Conservation (phyloP, 345 rosid species). For the Mallotus nudiflorus region DNA sequence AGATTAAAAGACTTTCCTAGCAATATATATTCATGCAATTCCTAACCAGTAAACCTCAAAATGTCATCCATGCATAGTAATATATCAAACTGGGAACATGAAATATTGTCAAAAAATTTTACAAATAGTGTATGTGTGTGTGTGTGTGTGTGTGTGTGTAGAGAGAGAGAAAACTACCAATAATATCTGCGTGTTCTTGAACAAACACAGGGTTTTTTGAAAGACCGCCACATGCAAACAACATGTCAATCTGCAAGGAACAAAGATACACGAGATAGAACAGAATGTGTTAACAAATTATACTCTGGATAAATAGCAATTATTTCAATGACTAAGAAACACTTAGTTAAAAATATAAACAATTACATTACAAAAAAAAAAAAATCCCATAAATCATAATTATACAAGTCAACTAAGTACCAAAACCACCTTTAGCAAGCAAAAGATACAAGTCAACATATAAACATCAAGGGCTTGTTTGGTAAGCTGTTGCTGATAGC, state of each 20-base stretch:
- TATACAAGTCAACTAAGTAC: too few relatives aligned
- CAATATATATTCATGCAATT: too few relatives aligned
- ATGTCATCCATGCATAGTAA: not conserved
- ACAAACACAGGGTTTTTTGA: constrained; percentile 68
- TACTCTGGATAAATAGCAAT: not conserved
- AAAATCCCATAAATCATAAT: not conserved
- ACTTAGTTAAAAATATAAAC: not conserved
- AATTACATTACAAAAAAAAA: not conserved
- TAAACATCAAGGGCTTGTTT: too few relatives aligned
- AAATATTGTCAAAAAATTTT: not conserved
- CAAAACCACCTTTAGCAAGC: not conserved
- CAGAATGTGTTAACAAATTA: not conserved
- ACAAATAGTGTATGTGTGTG: too few relatives aligned
- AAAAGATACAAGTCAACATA: not conserved
- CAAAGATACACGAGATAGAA: constrained; percentile 7
- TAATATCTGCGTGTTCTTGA: constrained; percentile 87
- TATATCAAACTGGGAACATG: too few relatives aligned
- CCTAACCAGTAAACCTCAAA: not conserved
- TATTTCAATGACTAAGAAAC: not conserved
- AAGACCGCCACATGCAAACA: constrained; percentile 91
- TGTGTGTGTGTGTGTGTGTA: too few relatives aligned
- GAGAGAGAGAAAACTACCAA: constrained; percentile 44
- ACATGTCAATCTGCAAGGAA: constrained; percentile 62
- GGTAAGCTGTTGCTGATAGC: too few relatives aligned
- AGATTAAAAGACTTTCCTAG: too few relatives aligned